Conservation (phyloP, 2,329 filamentous ascomycete species). For the Fusarium fujikuroi region DNA sequence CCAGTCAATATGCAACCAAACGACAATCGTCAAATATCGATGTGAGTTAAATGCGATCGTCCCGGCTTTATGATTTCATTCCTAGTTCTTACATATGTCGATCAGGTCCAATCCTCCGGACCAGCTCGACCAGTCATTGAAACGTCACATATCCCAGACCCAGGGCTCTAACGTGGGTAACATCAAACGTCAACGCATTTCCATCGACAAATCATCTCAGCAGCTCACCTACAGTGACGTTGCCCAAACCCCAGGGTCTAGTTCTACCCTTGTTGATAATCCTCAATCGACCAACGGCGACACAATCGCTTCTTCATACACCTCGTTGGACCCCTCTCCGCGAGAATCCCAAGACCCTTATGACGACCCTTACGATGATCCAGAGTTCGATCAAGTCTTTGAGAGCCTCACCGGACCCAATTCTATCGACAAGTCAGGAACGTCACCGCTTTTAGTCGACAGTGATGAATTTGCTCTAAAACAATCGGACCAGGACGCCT, state of each 20-base stretch:
- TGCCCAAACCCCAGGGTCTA: slow-evolving; percentile 9
- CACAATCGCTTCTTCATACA: slow-evolving; percentile 1
- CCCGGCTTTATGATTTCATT: slow-evolving; percentile 32
- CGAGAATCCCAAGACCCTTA: slow-evolving; percentile 1
- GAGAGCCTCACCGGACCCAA: slow-evolving; percentile 3
- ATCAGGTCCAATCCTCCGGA: slow-evolving; percentile 18
- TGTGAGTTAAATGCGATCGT: slow-evolving; percentile 29
- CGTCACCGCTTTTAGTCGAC: background rate
- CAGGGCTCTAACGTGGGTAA: slow-evolving; percentile 8
- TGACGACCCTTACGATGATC: slow-evolving; percentile 30
- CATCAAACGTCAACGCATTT: slow-evolving; percentile 25
- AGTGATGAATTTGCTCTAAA: slow-evolving; percentile 7
- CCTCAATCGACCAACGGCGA: slow-evolving; percentile 16
- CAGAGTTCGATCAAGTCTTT: slow-evolving; percentile 28
- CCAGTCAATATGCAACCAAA: slow-evolving; percentile 32
- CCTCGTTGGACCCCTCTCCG: background rate
- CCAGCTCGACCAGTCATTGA: slow-evolving; percentile 19
- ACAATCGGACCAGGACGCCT: slow-evolving; percentile 28
- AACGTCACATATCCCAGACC: slow-evolving; percentile 25
- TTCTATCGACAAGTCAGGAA: background rate
- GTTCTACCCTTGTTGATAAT: slow-evolving; percentile 5
- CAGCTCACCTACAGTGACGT: slow-evolving; percentile 2
- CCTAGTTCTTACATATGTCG: slow-evolving; percentile 25
- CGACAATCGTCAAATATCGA: slow-evolving; percentile 20
- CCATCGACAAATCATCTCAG: slow-evolving; percentile 17